These are phyloP conservation scores for Peterozyma toletana DNA, from an alignment of 805 yeast genomes.

Conservation along the genomic window DNA sequence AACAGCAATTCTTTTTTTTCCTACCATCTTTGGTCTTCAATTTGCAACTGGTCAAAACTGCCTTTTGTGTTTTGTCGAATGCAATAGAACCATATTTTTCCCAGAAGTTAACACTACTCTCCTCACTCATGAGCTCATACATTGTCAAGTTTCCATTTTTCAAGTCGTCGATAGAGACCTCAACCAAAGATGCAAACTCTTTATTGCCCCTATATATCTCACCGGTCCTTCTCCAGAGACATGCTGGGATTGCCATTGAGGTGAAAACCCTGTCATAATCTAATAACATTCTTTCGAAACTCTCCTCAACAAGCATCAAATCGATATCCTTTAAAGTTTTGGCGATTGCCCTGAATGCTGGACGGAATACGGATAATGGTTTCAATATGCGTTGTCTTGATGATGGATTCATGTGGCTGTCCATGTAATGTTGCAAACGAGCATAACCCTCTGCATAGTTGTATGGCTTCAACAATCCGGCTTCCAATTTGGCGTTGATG, in stretches of 20 bases:
- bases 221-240: slow-evolving; percentile 95
- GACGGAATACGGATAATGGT: slow-evolving; percentile 80
- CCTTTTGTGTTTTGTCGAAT: slow-evolving; percentile 91
- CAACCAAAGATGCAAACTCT: slow-evolving; percentile 91
- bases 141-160: slow-evolving; percentile 90
- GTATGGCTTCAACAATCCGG: slow-evolving; percentile 87
- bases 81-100: slow-evolving; percentile 96
- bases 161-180: slow-evolving; percentile 81
- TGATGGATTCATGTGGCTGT: slow-evolving; percentile 77
- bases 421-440: slow-evolving; percentile 84
- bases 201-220: slow-evolving; percentile 93
- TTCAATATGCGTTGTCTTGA: slow-evolving; percentile 80
- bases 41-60: slow-evolving; percentile 88
- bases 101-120: slow-evolving; percentile 95
- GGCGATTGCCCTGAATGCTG: slow-evolving; percentile 91
- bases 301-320: slow-evolving; percentile 85
- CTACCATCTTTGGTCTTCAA: slow-evolving; percentile 77
- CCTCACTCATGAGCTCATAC: slow-evolving; percentile 91
- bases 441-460: slow-evolving; percentile 93
- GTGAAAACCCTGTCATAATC: slow-evolving; percentile 95
- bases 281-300: slow-evolving; percentile 85
- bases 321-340: slow-evolving; percentile 86
- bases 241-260: slow-evolving; percentile 96
- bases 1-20: slow-evolving; percentile 79
- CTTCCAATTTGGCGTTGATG: slow-evolving; percentile 88